Conservation (phyloP, 2,329 filamentous ascomycete species). For the Metarhizium album region DNA sequence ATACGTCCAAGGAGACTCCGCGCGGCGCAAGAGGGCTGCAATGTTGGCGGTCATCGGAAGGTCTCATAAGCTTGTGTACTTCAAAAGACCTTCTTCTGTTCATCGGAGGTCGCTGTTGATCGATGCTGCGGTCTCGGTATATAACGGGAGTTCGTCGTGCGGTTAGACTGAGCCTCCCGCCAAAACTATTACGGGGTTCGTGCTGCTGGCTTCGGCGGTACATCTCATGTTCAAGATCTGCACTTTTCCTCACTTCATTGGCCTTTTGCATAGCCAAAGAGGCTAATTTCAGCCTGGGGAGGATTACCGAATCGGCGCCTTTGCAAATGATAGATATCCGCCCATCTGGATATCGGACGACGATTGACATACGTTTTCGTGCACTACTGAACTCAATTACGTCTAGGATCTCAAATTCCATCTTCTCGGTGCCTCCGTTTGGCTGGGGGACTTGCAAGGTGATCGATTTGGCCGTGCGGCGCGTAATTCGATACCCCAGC, state of each 20-base stretch:
- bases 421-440: conserved; percentile 32
- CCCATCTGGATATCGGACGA: conserved; percentile 76
- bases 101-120: conserved; percentile 19
- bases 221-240: conserved; percentile 46
- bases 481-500: conserved; percentile 66
- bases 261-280: conserved; percentile 68
- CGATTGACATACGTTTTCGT: conserved; percentile 81
- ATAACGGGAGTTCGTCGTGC: conserved; percentile 33
- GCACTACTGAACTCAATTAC: conserved; percentile 86
- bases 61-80: conserved; percentile 26
- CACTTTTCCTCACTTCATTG: conserved; percentile 49
- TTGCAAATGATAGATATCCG: conserved; percentile 80
- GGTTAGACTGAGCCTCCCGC: conserved; percentile 41
- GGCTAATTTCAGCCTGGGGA: conserved; percentile 65
- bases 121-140: conserved; percentile 16
- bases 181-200: conserved; percentile 44
- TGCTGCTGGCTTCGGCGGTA: conserved; percentile 44
- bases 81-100: conserved; percentile 36
- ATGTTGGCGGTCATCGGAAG: conserved; percentile 28
- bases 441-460: conserved; percentile 34
- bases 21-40: conserved; percentile 26
- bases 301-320: conserved; percentile 75
- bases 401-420: conserved; percentile 71
- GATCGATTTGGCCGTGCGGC: conserved; percentile 62
- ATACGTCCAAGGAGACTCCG: conserved; percentile 36